Evolutionary conservation across 441 rosid genomes (phyloP), one percentile per base, ranked within the genome.

Genomic region (Erodium trifolium): DNA sequence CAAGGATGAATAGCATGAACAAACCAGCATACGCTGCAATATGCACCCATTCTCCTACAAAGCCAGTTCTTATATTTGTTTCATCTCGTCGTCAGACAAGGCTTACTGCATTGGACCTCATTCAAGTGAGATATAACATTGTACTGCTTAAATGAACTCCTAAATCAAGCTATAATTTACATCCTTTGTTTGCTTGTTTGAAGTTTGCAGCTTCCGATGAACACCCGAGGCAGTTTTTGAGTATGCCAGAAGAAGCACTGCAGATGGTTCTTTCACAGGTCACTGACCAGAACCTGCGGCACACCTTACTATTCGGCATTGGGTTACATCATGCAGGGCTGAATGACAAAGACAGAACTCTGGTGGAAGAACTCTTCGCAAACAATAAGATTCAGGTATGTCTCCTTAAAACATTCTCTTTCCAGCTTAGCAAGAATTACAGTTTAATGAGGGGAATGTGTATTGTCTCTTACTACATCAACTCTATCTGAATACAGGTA

Each of bases 11-110:
- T 74, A 95, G 97, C 82, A 95, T 95, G 99, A 95, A 95, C 72
- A 95, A 92, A 77, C 99, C 99, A 75, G 88, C 99, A 74, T 95
- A 95, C 80, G 99, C 99, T 74, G 99, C 98, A 76, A 95, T 95
- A 74, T 87, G 96, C 73, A 92, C 99, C 70, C 97, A 90, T 82
- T 95, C 99, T 73, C 96, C 99, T 7, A 86, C 88, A 68, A 95
- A 95, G 79, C 99, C 99, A 57, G 97, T 90, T 72, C 96, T 95
- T 74, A 95, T 95, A 71, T 95, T 95, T 78, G 99, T 95, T 71
- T 95, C 99, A 63, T 95, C 99, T 70, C 94, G 99, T 72, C 94
- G 99, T 60, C 98, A 92, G 83, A 95, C 99, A 69, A 90, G 99
- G 84, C 98, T 95, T 67, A 95, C 99, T 12, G 95, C 99, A 11